Percentiles rank a stretch among this genome's conserved stretches.
These are phyloP conservation scores for Entophlyctis luteolus DNA, from an alignment of 192 early-diverging fungal genomes.

Conservation along the genomic window DNA sequence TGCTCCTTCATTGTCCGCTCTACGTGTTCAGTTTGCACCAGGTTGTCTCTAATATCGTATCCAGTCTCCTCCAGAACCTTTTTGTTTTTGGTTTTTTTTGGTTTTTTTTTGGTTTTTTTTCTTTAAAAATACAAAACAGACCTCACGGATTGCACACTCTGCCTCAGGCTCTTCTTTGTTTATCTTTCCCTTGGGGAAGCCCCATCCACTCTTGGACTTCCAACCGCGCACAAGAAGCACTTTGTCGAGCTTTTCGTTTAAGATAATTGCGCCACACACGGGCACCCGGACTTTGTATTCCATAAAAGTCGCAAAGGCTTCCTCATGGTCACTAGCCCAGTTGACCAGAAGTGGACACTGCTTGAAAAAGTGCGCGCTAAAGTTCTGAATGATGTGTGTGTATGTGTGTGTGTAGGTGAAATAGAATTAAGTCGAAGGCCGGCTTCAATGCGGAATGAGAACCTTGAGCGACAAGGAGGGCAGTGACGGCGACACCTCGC, in stretches of 20 bases:
- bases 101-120: background rate
- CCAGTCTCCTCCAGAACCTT: constrained; percentile 92
- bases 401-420: too few relatives aligned
- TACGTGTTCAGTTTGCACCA: constrained; percentile 73
- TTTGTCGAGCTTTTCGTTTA: constrained; percentile 78
- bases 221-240: constrained; percentile 88
- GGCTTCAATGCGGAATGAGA: too few relatives aligned
- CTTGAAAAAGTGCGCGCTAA: constrained; percentile 69
- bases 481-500: constrained; percentile 73
- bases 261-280: constrained; percentile 93
- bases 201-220: constrained; percentile 85
- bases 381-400: constrained; percentile 28
- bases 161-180: constrained; percentile 91
- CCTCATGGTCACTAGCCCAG: constrained; percentile 84
- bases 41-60: constrained; percentile 70
- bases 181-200: constrained; percentile 99
- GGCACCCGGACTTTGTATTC: constrained; percentile 94
- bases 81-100: background rate
- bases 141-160: constrained; percentile 88
- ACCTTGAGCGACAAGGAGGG: constrained; percentile 79
- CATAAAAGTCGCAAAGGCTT: constrained; percentile 87
- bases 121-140: constrained; percentile 30
- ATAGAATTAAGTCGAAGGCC: too few relatives aligned
- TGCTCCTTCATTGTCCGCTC: constrained; percentile 89
- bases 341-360: constrained; percentile 86